Conservation (phyloP, 352 stramenopile species). For the Globisporangium iwayamae region DNA sequence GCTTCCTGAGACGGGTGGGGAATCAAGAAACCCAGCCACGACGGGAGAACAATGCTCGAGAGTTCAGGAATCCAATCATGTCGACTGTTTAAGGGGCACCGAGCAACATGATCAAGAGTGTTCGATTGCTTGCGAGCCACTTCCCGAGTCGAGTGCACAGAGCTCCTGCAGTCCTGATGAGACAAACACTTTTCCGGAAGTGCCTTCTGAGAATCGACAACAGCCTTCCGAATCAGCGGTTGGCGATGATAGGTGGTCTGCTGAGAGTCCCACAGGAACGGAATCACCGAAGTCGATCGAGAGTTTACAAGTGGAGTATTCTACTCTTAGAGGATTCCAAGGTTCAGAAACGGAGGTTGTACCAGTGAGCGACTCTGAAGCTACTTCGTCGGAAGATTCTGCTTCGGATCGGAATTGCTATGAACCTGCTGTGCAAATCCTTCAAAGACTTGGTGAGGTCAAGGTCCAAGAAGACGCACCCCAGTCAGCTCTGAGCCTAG, state of each 20-base stretch:
- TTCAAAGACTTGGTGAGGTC: neutral
- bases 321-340: neutral
- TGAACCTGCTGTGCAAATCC: neutral
- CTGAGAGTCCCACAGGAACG: neutral
- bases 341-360: neutral
- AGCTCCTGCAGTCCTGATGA: neutral
- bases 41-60: neutral
- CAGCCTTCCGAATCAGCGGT: neutral
- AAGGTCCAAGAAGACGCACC: neutral
- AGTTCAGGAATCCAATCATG: neutral
- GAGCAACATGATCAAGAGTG: neutral
- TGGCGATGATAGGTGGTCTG: neutral
- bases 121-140: neutral
- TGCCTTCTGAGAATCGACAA: neutral
- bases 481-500: neutral
- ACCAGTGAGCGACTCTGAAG: neutral
- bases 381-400: neutral
- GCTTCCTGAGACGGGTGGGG: neutral
- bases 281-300: neutral
- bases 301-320: neutral
- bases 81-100: neutral
- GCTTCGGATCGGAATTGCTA: neutral
- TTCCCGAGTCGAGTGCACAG: neutral
- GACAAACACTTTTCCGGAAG: neutral
- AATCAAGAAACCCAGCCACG: neutral